Evolutionary conservation across 2,329 filamentous ascomycete genomes (phyloP).

Genomic region (Paraphaeosphaeria sporulosa): DNA sequence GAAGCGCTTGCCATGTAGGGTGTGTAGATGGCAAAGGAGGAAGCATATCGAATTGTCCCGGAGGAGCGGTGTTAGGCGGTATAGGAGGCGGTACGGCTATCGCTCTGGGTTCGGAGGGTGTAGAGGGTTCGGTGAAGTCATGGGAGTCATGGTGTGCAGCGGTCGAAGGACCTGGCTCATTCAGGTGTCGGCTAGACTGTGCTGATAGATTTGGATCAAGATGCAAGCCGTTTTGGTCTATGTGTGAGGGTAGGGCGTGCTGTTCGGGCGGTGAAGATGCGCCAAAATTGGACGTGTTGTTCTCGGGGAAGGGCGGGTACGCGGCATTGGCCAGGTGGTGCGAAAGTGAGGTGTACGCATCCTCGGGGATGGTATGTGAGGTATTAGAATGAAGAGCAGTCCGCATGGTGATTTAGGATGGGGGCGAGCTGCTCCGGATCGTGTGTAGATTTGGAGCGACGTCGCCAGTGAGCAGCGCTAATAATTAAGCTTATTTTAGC

Average conservation of each 20-base stretch:
- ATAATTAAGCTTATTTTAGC: neutral
- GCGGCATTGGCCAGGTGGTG: constrained; percentile 18
- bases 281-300: constrained; percentile 25
- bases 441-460: constrained; percentile 19
- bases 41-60: constrained; percentile 39
- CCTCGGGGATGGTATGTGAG: constrained; percentile 15
- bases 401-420: constrained; percentile 19
- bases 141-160: constrained; percentile 7
- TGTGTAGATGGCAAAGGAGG: constrained; percentile 37
- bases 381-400: constrained; percentile 18
- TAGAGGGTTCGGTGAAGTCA: constrained; percentile 11
- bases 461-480: constrained; percentile 7
- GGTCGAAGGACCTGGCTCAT: neutral
- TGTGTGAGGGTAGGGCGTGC: constrained; percentile 10
- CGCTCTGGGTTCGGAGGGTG: neutral
- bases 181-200: constrained; percentile 2
- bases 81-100: constrained; percentile 16
- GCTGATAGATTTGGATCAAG: constrained; percentile 16
- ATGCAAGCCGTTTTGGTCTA: constrained; percentile 22
- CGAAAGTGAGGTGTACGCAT: constrained; percentile 17
- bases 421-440: constrained; percentile 23
- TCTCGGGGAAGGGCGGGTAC: constrained; percentile 27
- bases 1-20: constrained; percentile 38
- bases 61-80: constrained; percentile 23
- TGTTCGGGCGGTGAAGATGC: constrained; percentile 18